phyloP scores from a whole-genome alignment of 768 basidiomycete genomes.

The Harrya chromipes region DNA sequence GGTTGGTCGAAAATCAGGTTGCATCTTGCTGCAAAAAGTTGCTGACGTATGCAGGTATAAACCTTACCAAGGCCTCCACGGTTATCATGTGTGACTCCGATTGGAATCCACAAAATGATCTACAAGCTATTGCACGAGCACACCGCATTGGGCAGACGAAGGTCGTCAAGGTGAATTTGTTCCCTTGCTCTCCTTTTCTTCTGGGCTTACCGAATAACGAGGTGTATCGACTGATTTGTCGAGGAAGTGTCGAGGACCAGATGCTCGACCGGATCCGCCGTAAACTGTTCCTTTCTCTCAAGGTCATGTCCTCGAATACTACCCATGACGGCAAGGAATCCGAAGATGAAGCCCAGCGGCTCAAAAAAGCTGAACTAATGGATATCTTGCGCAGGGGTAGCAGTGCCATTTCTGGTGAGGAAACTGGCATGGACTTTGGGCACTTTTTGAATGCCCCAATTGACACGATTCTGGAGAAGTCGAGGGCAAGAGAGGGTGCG shows the following conservation, averaged over 20 bases:
- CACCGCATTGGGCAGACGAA: slow-evolving; percentile 81
- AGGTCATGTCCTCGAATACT: slow-evolving; percentile 51
- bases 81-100: slow-evolving; percentile 78
- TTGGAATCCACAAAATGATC: slow-evolving; percentile 74
- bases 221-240: slow-evolving; percentile 69
- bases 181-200: background rate
- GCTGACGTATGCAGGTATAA: slow-evolving; percentile 54
- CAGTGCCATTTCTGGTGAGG: slow-evolving; percentile 45
- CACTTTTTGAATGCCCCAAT: slow-evolving; percentile 46
- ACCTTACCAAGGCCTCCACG: slow-evolving; percentile 76
- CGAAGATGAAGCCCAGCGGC: slow-evolving; percentile 27
- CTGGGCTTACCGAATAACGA: slow-evolving; percentile 17
- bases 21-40: slow-evolving; percentile 4
- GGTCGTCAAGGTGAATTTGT: slow-evolving; percentile 49
- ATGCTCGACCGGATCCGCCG: slow-evolving; percentile 69
- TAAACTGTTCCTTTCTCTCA: slow-evolving; percentile 64
- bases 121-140: slow-evolving; percentile 83
- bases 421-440: slow-evolving; percentile 39
- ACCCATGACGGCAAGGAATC: slow-evolving; percentile 12
- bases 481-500: slow-evolving; percentile 39
- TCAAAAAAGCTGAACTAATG: slow-evolving; percentile 47
- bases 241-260: slow-evolving; percentile 72
- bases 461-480: slow-evolving; percentile 43
- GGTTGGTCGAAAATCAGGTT: slow-evolving; percentile 35
- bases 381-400: slow-evolving; percentile 57